Base-by-base conservation (phyloP, 352 stramenopile species). In the Globisporangium spinosum region DNA sequence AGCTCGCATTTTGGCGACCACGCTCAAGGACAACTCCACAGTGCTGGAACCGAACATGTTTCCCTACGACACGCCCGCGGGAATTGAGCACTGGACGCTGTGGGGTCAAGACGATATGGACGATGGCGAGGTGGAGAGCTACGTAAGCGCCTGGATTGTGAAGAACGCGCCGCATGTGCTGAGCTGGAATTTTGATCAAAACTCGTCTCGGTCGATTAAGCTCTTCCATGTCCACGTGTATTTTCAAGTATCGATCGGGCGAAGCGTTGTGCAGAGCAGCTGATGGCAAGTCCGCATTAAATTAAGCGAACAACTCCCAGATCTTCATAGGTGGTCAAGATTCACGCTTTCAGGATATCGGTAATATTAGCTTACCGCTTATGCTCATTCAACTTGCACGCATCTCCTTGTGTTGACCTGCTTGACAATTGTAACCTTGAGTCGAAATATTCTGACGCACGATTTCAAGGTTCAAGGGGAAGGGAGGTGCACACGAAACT, bases 201-300 rank as follows among this genome's bases (percentile, higher is more conserved):
- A 77, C 65, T 58, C 69, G 12, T 64, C 71, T 53, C 69, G 65
- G 20, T 77, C 72, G n/a, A 77, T 77, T 65, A 58, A 75, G 40
- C 60, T 77, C 8, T 77, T 77, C 61, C 72, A 77, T 68, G 72
- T 77, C 13, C 72, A 77, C 47, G 72, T 77, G 51, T 73, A 75
- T 56, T 66, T 77, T 13, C 65, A 72, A 69, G 69, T 74, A 22
- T 32, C 35, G n/a, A 29, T 20, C 8, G 40, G 43, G 17, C 27
- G 58, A 25, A 23, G 62, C 49, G 62, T 56, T 29, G 6, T 69
- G 2, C 40, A 25, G 23, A 45, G 47, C 32, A 12, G 0, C n/a
- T 65, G 40, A 49, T 23, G 25, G 34, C 27, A 47, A 51, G 17
- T 54, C 43, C 0, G 0, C 20, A 38, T 45, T 12, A 45, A 45